phyloP scores from a whole-genome alignment of 2,329 filamentous ascomycete species.

The Dothistroma septosporum region DNA sequence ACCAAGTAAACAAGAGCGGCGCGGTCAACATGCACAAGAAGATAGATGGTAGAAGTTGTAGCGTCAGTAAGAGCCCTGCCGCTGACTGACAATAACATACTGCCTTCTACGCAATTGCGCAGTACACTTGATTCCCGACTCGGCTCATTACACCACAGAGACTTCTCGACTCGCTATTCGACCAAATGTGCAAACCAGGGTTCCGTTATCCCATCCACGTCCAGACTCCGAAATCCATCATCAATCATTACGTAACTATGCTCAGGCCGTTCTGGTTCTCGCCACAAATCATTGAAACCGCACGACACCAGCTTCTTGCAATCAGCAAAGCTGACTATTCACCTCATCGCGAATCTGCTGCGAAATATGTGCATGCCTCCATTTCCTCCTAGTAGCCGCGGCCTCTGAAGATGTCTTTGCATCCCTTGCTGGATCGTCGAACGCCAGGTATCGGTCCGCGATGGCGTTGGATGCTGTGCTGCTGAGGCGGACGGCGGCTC shows the following conservation, averaged over 20 bases:
- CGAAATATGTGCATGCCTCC: conserved; percentile 1
- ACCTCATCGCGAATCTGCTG: conserved; percentile 8
- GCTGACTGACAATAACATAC: neutral
- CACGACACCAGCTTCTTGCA: neutral
- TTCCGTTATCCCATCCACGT: neutral
- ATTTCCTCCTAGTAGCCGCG: conserved; percentile 1
- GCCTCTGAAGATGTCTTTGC: neutral
- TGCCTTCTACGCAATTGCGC: neutral
- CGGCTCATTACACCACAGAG: neutral
- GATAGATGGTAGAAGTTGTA: neutral
- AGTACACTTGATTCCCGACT: neutral
- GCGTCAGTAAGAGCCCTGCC: neutral
- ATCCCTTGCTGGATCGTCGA: neutral
- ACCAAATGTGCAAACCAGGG: neutral
- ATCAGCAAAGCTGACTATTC: conserved; percentile 3
- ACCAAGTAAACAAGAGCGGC: conserved; percentile 22
- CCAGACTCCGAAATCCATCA: neutral
- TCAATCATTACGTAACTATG: neutral
- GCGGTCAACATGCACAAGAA: neutral
- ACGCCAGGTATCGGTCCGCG: conserved; percentile 5
- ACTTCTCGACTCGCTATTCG: no score
- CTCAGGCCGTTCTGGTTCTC: no score
- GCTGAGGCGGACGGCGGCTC: neutral
- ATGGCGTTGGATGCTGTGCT: conserved; percentile 5
- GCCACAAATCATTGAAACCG: neutral